phyloP scores from a whole-genome alignment of 768 basidiomycete genomes.

The Mycena galopus region DNA sequence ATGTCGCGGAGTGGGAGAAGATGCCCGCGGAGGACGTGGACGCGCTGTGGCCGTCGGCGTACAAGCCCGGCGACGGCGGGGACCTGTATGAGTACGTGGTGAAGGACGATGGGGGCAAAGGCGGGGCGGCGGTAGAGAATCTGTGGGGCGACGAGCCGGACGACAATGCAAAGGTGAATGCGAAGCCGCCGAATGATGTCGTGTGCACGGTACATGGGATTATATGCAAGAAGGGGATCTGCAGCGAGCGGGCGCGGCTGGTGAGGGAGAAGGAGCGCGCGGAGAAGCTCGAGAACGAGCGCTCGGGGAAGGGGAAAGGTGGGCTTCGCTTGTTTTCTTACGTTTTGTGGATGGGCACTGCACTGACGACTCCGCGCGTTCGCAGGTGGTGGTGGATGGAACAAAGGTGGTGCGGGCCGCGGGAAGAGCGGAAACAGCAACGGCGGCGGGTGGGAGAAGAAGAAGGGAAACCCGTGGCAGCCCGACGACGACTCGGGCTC shows the following conservation, averaged over 20 bases:
- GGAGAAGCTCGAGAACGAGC: slow-evolving; percentile 26
- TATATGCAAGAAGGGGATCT: slow-evolving; percentile 55
- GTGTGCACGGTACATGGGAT: slow-evolving; percentile 48
- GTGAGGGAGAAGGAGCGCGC: slow-evolving; percentile 43
- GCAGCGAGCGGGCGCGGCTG: slow-evolving; percentile 46
- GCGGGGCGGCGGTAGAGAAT: slow-evolving; percentile 25
- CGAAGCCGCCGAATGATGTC: slow-evolving; percentile 27
- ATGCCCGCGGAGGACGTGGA: slow-evolving; percentile 19
- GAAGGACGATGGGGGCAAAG: too few species aligned
- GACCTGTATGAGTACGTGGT: background rate
- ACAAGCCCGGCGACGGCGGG: background rate
- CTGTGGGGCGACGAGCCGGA: slow-evolving; percentile 44
- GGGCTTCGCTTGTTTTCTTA: background rate
- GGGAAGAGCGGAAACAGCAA: background rate
- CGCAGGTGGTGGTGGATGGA: background rate
- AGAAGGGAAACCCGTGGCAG: background rate
- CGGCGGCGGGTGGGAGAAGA: slow-evolving; percentile 20
- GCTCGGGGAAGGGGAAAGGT: background rate
- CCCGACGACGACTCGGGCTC: slow-evolving; percentile 27
- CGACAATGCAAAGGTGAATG: slow-evolving; percentile 22
- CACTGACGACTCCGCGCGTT: background rate
- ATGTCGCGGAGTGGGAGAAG: slow-evolving; percentile 44
- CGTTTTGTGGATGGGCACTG: background rate
- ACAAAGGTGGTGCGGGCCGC: background rate
- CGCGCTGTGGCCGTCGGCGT: background rate